A percentile compares a stretch with the other conserved stretches of the same genome.
Evolutionary conservation across 257 asterid genomes (phyloP).

Genomic region (Echites panduratus): DNA sequence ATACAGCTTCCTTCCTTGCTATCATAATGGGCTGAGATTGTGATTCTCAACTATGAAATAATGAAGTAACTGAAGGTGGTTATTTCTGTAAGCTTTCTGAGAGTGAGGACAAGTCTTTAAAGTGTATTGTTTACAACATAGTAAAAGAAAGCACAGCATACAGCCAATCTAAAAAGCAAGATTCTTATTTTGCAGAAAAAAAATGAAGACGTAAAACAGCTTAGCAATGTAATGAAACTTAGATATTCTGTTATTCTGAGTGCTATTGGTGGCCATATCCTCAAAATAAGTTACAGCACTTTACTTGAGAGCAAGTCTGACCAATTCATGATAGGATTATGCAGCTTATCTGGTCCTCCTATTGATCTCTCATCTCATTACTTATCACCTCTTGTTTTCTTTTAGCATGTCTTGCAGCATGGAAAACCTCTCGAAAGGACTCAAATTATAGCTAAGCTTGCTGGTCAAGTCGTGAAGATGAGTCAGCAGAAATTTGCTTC

Average conservation of each 20-base stretch:
- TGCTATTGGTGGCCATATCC: not conserved
- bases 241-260: not conserved
- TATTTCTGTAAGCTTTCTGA: not conserved
- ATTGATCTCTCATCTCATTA: not conserved
- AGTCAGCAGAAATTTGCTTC: conserved; percentile 93
- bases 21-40: not conserved
- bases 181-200: not conserved
- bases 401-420: conserved; percentile 76
- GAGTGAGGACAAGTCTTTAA: not conserved
- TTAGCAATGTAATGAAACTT: no score
- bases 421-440: conserved; percentile 74
- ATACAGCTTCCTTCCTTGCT: not conserved
- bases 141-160: not conserved
- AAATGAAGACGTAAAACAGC: not conserved
- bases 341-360: not conserved
- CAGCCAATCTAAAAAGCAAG: not conserved
- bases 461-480: conserved; percentile 87
- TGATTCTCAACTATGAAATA: not conserved
- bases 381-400: conserved; percentile 9
- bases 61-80: not conserved
- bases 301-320: not conserved
- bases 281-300: not conserved
- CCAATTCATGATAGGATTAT: not conserved
- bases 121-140: not conserved
- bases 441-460: conserved; percentile 56